phyloP scores from a whole-genome alignment of 495 filamentous ascomycete species.

The Bacidia gigantensis region DNA sequence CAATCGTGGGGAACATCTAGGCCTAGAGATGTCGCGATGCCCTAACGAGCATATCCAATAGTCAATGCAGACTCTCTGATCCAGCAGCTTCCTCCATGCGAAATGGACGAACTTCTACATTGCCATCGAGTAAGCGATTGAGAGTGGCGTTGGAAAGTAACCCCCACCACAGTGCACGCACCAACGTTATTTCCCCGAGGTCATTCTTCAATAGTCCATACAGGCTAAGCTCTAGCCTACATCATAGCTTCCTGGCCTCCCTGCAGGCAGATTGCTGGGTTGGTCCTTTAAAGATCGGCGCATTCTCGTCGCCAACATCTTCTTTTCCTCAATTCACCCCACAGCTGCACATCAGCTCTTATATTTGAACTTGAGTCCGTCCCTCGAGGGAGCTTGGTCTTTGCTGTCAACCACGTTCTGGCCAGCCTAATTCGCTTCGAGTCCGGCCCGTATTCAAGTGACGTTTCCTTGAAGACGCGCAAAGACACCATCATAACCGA shows the following conservation, averaged over 20 bases:
- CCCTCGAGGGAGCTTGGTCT: neutral
- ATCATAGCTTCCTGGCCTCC: neutral
- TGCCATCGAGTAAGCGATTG: too few species aligned
- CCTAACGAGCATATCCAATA: too few species aligned
- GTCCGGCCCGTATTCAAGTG: conserved; percentile 19
- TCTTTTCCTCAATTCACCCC: neutral
- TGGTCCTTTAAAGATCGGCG: conserved; percentile 1
- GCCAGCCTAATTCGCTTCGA: neutral
- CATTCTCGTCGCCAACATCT: neutral
- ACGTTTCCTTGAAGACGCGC: conserved; percentile 17
- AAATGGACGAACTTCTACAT: too few species aligned
- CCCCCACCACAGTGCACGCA: neutral
- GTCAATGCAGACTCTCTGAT: too few species aligned
- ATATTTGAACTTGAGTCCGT: neutral
- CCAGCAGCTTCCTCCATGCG: too few species aligned
- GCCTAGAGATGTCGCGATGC: too few species aligned
- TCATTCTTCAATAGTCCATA: neutral
- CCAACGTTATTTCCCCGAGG: neutral
- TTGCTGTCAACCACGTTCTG: neutral
- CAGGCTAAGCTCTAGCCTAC: neutral
- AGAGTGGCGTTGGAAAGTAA: too few species aligned
- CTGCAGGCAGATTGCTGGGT: neutral
- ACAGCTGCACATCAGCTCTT: neutral
- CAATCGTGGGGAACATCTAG: too few species aligned
- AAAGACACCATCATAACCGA: neutral